phyloP scores from a whole-genome alignment of 2,329 filamentous ascomycete genomes.

The Akanthomyces lecanii region DNA sequence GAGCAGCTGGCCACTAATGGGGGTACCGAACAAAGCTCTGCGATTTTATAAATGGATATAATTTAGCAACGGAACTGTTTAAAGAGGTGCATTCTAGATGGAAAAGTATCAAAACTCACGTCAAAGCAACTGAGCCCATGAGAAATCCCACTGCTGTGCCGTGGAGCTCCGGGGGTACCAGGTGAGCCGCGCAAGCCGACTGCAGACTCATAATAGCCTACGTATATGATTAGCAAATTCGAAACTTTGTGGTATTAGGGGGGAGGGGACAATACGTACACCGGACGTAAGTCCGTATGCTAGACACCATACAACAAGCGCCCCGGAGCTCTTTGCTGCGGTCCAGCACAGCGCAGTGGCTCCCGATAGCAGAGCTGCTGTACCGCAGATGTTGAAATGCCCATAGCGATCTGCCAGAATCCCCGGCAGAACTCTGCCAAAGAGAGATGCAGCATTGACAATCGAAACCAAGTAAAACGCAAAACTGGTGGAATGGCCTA shows the following conservation, averaged over 20 bases:
- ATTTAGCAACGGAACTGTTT: not conserved
- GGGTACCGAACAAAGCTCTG: conserved; percentile 11
- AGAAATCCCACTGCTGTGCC: conserved; percentile 9
- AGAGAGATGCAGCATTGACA: conserved; percentile 69
- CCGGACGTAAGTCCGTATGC: conserved; percentile 10
- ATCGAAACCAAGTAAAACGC: conserved; percentile 74
- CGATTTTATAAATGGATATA: not conserved
- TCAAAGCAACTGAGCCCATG: conserved; percentile 7
- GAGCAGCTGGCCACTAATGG: conserved; percentile 5
- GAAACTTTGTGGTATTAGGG: not conserved
- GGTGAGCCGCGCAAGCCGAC: conserved; percentile 10
- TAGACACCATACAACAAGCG: conserved; percentile 7
- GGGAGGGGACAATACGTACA: not conserved
- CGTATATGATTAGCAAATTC: not conserved
- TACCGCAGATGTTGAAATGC: conserved; percentile 27
- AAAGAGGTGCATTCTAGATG: not conserved
- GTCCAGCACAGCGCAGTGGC: conserved; percentile 7
- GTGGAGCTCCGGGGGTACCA: conserved; percentile 1
- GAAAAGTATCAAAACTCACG: conserved; percentile 4
- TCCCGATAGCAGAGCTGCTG: conserved; percentile 4
- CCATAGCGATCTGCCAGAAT: conserved; percentile 32
- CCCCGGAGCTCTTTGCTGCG: not conserved
- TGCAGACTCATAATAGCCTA: conserved; percentile 13
- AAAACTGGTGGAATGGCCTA: conserved; percentile 40
- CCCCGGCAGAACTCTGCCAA: conserved; percentile 66